Evolutionary conservation across 371 early-diverging fungal genomes (phyloP).

Genomic region (Mycotypha africana): DNA sequence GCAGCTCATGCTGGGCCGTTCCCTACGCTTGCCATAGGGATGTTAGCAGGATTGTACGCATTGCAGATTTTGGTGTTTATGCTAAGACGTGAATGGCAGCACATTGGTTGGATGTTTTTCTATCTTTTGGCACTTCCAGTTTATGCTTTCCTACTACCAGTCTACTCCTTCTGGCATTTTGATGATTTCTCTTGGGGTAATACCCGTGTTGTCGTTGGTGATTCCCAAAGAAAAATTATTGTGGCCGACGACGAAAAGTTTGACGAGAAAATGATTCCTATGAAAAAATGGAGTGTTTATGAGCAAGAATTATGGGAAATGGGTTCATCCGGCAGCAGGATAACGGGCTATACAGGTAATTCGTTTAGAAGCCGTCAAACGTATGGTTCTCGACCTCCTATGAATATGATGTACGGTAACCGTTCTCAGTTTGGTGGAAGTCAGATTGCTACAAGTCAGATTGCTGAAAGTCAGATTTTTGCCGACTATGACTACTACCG

Average conservation of each 20-base stretch:
- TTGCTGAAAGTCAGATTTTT: slow-evolving; percentile 4
- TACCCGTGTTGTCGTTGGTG: slow-evolving; percentile 71
- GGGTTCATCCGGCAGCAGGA: slow-evolving; percentile 38
- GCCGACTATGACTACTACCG: slow-evolving; percentile 34
- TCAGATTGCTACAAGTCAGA: background rate
- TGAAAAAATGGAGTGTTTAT: slow-evolving; percentile 87
- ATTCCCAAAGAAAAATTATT: slow-evolving; percentile 49
- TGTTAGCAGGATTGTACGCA: slow-evolving; percentile 73
- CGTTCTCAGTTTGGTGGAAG: background rate
- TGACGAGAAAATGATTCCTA: slow-evolving; percentile 76
- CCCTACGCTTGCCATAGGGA: slow-evolving; percentile 44
- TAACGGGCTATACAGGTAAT: slow-evolving; percentile 29
- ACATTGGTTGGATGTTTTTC: slow-evolving; percentile 93
- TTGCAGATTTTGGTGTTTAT: slow-evolving; percentile 79
- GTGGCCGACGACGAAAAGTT: slow-evolving; percentile 60
- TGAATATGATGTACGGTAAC: slow-evolving; percentile 18
- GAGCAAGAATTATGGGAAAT: slow-evolving; percentile 76
- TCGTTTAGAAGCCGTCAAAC: slow-evolving; percentile 20
- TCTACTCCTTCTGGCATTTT: slow-evolving; percentile 82
- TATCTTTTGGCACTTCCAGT: slow-evolving; percentile 76
- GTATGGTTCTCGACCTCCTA: slow-evolving; percentile 40
- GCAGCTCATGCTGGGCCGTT: slow-evolving; percentile 31
- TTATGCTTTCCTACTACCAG: slow-evolving; percentile 68
- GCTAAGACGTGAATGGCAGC: slow-evolving; percentile 81
- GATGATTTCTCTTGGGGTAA: slow-evolving; percentile 92